A percentile compares a stretch with the other conserved stretches of the same genome.
These are phyloP conservation scores for Nakaseomyces delphensis DNA, from an alignment of 1,139 yeast genomes.

Conservation along the genomic window DNA sequence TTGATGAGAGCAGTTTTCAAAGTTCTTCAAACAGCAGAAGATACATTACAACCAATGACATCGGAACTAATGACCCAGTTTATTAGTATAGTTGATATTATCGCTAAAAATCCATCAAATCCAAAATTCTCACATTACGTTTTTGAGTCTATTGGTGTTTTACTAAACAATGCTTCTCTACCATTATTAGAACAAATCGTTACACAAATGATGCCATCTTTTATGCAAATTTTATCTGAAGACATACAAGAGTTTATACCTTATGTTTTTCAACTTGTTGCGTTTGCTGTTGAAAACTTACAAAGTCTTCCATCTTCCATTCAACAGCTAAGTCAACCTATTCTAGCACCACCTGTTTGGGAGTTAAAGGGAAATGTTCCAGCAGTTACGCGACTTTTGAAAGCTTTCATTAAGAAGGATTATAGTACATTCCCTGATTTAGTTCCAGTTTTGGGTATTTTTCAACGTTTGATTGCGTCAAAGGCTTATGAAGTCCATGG, in stretches of 20 bases:
- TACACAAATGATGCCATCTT: constrained; percentile 53
- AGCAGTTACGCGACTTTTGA: constrained; percentile 73
- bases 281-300: constrained; percentile 58
- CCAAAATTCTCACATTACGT: constrained; percentile 87
- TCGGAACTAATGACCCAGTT: constrained; percentile 52
- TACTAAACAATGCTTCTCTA: constrained; percentile 47
- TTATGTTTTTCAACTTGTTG: constrained; percentile 79
- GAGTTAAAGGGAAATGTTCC: constrained; percentile 90
- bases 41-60: constrained; percentile 40
- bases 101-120: constrained; percentile 86
- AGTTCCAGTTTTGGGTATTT: constrained; percentile 87
- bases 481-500: constrained; percentile 74
- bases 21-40: constrained; percentile 67
- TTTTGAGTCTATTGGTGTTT: constrained; percentile 78
- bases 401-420: constrained; percentile 62
- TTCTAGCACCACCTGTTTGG: constrained; percentile 86
- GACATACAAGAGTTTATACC: constrained; percentile 95
- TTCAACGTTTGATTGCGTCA: constrained; percentile 84
- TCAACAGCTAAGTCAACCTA: constrained; percentile 62
- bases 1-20: constrained; percentile 85
- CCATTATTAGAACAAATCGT: constrained; percentile 40
- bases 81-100: constrained; percentile 56
- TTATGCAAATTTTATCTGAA: constrained; percentile 58
- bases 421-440: constrained; percentile 45
- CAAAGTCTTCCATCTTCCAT: constrained; percentile 53